Evolutionary conservation across 2,329 filamentous ascomycete species (phyloP).

Genomic region (Nemania sp.): DNA sequence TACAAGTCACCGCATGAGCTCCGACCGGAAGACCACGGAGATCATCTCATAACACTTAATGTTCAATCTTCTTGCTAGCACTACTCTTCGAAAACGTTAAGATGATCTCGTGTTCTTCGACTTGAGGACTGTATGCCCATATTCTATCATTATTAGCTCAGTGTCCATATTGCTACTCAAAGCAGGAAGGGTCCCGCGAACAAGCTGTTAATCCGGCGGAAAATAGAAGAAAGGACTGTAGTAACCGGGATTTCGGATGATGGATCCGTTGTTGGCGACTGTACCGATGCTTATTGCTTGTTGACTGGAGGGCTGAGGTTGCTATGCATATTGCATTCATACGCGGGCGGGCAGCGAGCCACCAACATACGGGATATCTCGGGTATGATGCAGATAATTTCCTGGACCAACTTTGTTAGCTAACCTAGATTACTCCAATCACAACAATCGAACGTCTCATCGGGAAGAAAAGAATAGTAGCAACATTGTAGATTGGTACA

Average conservation of each 20-base stretch:
- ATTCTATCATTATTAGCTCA: conserved; percentile 1
- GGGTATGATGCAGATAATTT: conserved; percentile 26
- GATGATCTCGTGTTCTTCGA: neutral
- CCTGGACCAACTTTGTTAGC: conserved; percentile 28
- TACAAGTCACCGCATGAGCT: no score
- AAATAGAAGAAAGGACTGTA: neutral
- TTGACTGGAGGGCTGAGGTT: conserved; percentile 13
- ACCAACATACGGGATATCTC: conserved; percentile 19
- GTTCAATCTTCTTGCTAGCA: no score
- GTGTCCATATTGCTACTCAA: conserved; percentile 1
- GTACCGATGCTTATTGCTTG: conserved; percentile 11
- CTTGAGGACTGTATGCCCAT: neutral
- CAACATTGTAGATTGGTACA: no score
- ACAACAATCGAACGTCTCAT: conserved; percentile 17
- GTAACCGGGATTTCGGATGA: neutral
- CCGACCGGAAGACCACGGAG: no score
- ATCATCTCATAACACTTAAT: no score
- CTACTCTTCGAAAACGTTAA: no score
- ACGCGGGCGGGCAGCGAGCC: neutral
- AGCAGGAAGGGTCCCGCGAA: neutral
- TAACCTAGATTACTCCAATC: conserved; percentile 16
- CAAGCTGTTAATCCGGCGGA: neutral
- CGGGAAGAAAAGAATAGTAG: no score
- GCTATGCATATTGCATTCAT: conserved; percentile 13
- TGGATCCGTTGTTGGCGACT: conserved; percentile 15